A percentile compares a stretch with the other conserved stretches of the same genome.
These are phyloP conservation scores for Lactarius akahatsu DNA, from an alignment of 768 basidiomycete species.

Conservation along the genomic window DNA sequence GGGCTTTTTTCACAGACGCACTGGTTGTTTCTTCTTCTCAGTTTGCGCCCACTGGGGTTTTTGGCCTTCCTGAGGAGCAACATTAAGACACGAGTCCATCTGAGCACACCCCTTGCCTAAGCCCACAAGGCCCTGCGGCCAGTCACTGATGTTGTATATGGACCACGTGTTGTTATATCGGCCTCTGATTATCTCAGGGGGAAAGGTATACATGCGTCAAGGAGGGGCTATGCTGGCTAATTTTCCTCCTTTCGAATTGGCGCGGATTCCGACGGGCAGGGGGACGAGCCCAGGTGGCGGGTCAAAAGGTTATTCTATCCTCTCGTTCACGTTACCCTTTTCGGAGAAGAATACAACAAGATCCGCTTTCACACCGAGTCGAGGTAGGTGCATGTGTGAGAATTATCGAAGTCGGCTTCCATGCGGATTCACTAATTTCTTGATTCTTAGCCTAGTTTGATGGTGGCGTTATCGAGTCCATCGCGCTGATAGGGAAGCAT, in stretches of 20 bases:
- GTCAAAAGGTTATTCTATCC: background rate
- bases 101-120: background rate
- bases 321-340: background rate
- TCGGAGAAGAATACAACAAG: background rate
- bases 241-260: background rate
- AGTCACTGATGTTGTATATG: background rate
- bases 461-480: conserved; percentile 19
- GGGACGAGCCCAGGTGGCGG: background rate
- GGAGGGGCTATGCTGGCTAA: background rate
- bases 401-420: background rate
- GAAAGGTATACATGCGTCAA: background rate
- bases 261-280: background rate
- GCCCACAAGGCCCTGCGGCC: background rate
- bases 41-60: background rate
- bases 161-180: background rate
- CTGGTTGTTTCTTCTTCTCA: background rate
- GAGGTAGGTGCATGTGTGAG: conserved; percentile 7
- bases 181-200: background rate
- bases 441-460: background rate
- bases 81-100: background rate
- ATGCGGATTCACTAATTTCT: conserved; percentile 9
- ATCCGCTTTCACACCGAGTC: conserved; percentile 4
- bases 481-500: background rate
- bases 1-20: background rate
- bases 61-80: background rate